Conservation (phyloP, 2,329 filamentous ascomycete genomes). For the Botrytis squamosa region DNA sequence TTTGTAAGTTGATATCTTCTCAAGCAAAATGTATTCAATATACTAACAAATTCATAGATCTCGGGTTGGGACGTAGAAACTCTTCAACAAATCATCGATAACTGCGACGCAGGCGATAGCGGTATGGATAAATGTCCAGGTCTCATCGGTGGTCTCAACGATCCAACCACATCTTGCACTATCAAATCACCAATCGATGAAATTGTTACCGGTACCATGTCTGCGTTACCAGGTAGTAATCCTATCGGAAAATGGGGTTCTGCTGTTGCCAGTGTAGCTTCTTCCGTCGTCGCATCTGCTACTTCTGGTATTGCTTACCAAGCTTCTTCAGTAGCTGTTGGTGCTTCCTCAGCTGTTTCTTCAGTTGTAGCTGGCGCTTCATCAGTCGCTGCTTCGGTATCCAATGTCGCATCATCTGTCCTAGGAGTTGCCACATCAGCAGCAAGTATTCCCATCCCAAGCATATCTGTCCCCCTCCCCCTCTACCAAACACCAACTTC, state of each 20-base stretch:
- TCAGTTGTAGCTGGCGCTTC: neutral
- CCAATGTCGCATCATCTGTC: neutral
- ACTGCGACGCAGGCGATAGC: slow-evolving; percentile 61
- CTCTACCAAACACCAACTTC: neutral
- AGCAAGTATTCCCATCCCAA: neutral
- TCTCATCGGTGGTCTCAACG: slow-evolving; percentile 54
- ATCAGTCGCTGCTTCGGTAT: neutral
- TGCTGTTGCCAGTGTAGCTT: neutral
- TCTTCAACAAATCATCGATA: slow-evolving; percentile 69
- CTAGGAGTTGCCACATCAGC: neutral
- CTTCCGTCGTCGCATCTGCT: slow-evolving; percentile 8
- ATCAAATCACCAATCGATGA: slow-evolving; percentile 50
- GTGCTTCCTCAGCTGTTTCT: neutral
- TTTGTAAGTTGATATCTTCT: slow-evolving; percentile 47
- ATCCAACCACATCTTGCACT: slow-evolving; percentile 48
- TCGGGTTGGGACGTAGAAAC: slow-evolving; percentile 71
- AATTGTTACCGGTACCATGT: slow-evolving; percentile 45
- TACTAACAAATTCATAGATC: slow-evolving; percentile 57
- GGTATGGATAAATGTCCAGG: slow-evolving; percentile 64
- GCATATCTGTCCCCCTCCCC: neutral
- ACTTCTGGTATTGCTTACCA: neutral
- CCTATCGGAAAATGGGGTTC: slow-evolving; percentile 51
- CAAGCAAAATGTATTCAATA: neutral
- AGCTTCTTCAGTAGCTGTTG: neutral
- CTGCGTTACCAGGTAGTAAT: slow-evolving; percentile 55